Evolutionary conservation across 148 eudicot species (phyloP).

Genomic region (Arbutus unedo): DNA sequence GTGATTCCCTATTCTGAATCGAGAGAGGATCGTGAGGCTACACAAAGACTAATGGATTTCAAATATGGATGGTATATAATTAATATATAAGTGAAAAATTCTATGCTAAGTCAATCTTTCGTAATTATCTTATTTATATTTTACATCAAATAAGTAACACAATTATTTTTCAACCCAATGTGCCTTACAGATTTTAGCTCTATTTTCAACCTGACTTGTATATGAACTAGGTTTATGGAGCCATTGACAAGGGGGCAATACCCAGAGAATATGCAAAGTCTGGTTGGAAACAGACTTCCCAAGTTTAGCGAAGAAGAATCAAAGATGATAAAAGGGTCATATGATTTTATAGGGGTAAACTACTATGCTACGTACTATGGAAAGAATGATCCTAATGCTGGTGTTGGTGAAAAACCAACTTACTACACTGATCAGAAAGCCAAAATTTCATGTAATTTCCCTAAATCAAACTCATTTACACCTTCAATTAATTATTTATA

Average conservation of each 20-base stretch:
- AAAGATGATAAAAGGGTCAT: not conserved
- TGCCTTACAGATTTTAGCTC: not conserved
- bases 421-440: not conserved
- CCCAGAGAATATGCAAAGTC: no score
- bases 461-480: no score
- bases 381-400: not conserved
- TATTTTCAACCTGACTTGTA: not conserved
- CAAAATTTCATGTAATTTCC: no score
- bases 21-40: not conserved
- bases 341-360: slow-evolving; percentile 9
- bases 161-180: not conserved
- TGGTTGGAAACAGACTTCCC: slow-evolving; percentile 4
- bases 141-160: no score
- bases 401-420: not conserved
- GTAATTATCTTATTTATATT: no score
- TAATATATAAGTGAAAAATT: not conserved
- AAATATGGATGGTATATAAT: not conserved
- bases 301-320: not conserved
- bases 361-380: not conserved
- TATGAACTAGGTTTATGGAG: not conserved
- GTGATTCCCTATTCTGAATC: not conserved
- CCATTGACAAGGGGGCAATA: slow-evolving; percentile 1
- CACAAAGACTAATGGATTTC: not conserved
- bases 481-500: no score
- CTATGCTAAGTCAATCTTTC: no score